A percentile compares a stretch with the other conserved stretches of the same genome.
Evolutionary conservation across 306 rosid genomes (phyloP).

Genomic region (Vigna hirtella): DNA sequence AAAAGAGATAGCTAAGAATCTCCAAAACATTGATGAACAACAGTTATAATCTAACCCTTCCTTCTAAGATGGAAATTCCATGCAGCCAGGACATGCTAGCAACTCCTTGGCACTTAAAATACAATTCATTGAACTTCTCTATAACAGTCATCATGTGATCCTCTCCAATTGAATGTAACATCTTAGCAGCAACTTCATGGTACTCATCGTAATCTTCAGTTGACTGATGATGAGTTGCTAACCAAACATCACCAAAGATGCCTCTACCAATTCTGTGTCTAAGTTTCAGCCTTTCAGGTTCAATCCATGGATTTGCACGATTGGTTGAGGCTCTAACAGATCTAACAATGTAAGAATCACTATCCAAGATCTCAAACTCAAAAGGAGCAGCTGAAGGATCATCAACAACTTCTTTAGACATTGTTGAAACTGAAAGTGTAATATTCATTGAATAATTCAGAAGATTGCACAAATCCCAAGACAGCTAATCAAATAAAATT

Average conservation of each 20-base stretch:
- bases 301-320: constrained; percentile 68
- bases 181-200: constrained; percentile 94
- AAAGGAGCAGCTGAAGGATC: constrained; percentile 57
- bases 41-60: constrained; percentile 68
- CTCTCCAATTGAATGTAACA: constrained; percentile 74
- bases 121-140: constrained; percentile 66
- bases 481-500: background rate
- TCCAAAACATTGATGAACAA: constrained; percentile 15
- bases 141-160: constrained; percentile 63
- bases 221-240: constrained; percentile 90
- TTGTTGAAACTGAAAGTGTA: constrained; percentile 57
- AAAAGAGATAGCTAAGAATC: constrained; percentile 28
- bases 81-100: constrained; percentile 62
- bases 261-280: constrained; percentile 91
- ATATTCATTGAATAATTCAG: constrained; percentile 35
- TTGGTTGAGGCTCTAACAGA: constrained; percentile 57
- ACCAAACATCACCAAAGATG: constrained; percentile 92
- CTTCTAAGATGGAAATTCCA: constrained; percentile 74
- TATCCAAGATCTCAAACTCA: constrained; percentile 77
- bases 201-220: constrained; percentile 73
- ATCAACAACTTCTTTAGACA: constrained; percentile 64
- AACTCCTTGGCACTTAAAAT: constrained; percentile 66
- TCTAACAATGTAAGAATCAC: constrained; percentile 57
- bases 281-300: constrained; percentile 82
- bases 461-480: constrained; percentile 15